These are phyloP conservation scores for Monascus ruber DNA, from an alignment of 2,329 filamentous ascomycete species.

Conservation along the genomic window DNA sequence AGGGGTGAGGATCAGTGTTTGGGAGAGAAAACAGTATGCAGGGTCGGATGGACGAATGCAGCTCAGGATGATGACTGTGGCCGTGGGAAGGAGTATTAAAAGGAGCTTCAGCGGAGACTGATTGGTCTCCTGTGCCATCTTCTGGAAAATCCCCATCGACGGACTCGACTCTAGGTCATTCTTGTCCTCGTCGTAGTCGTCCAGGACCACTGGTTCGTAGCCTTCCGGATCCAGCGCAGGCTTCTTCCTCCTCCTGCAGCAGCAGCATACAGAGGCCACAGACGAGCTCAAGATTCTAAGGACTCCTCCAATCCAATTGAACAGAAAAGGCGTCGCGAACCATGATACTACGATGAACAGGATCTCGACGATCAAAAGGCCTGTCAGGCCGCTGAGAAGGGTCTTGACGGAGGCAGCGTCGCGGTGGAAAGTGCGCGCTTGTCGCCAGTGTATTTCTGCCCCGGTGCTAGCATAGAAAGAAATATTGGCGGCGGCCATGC, in stretches of 20 bases:
- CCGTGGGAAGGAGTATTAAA: background rate
- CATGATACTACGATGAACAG: slow-evolving; percentile 7
- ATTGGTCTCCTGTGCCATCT: background rate
- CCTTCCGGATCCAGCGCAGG: slow-evolving; percentile 6
- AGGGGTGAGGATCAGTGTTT: slow-evolving; percentile 8
- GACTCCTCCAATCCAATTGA: slow-evolving; percentile 3
- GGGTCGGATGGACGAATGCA: slow-evolving; percentile 1
- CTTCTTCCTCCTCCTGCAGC: background rate
- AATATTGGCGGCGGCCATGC: slow-evolving; percentile 9
- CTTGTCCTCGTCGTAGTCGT: slow-evolving; percentile 8
- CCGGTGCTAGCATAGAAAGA: slow-evolving; percentile 11
- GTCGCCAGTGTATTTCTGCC: slow-evolving; percentile 14
- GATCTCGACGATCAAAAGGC: slow-evolving; percentile 7
- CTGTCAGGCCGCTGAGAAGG: slow-evolving; percentile 9
- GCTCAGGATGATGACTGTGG: slow-evolving; percentile 2
- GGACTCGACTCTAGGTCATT: background rate
- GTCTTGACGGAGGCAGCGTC: slow-evolving; percentile 13
- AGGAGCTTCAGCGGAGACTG: background rate
- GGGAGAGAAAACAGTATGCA: slow-evolving; percentile 8
- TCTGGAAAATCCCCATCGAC: background rate
- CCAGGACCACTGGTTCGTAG: slow-evolving; percentile 8
- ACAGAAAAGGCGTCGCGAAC: slow-evolving; percentile 8
- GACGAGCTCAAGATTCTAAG: slow-evolving; percentile 4
- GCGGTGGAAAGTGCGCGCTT: slow-evolving; percentile 10
- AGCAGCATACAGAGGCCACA: background rate